Evolutionary conservation across 2,329 filamentous ascomycete genomes (phyloP), one percentile per base, ranked within the genome.

Genomic region (Penicillium sumatraense): DNA sequence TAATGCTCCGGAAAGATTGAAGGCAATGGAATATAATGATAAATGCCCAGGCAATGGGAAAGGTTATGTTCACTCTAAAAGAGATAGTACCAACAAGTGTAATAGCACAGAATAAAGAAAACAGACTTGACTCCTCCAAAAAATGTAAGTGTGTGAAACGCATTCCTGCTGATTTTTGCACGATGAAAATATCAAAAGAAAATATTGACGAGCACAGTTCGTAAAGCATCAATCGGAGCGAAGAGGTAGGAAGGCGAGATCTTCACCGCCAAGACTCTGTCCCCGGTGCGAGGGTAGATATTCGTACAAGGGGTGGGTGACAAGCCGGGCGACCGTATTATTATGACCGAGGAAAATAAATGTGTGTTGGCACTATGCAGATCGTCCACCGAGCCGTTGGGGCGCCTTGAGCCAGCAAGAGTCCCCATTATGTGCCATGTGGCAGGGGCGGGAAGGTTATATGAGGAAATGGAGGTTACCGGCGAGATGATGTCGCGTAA

Each of bases 351-450:
- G 31, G 16, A 14, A 27, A 21, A 10, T 21, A 18, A n/a, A 20
- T 10, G 23, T 7, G 6, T 16, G 27, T 33, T 16, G n/a, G 13
- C 10, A 31, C 14, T 29, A 29, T 46, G 42, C 26, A 13, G 16
- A 46, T 31, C 18, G 26, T 23, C 2, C 20, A 31, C 21, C 42
- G 26, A 29, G 18, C n/a, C 2, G 27, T 53, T 35, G 51, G 38
- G 42, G n/a, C 46, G 27, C 53, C 61, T 59, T 50, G 63, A 36
- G 35, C 60, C 62, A 57, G 64, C 58, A 61, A 65, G 61, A 58
- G 44, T 38, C 36, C 53, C 50, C 40, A 54, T 46, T 36, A 36
- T 42, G 18, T 36, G 47, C 33, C 26, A 18, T 13, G 41, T 14
- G n/a, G n/a, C n/a, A n/a, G n/a, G n/a, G n/a, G n/a, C n/a, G n/a